phyloP scores from a whole-genome alignment of 176 grass and related monocot genomes.

The Luzula sylvatica region DNA sequence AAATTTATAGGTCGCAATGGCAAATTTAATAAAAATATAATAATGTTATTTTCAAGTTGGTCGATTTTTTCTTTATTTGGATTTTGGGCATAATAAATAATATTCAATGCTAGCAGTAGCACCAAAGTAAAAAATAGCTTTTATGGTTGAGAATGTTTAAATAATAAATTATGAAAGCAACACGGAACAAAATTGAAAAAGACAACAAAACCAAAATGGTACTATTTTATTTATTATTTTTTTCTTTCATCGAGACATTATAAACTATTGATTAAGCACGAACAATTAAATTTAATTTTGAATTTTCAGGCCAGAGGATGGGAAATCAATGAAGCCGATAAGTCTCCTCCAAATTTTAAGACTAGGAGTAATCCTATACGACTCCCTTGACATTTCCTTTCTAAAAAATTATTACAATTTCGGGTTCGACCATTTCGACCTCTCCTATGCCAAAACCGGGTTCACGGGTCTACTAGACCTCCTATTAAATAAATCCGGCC shows the following conservation, averaged over 20 bases:
- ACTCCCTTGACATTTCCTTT: constrained; percentile 56
- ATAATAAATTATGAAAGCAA: background rate
- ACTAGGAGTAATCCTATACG: constrained; percentile 37
- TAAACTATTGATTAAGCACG: background rate
- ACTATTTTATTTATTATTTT: background rate
- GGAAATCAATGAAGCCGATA: constrained; percentile 25
- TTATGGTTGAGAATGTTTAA: background rate
- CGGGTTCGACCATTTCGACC: constrained; percentile 56
- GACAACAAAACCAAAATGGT: background rate
- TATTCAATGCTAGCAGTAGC: background rate
- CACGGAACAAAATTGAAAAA: background rate
- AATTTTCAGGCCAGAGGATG: constrained; percentile 25
- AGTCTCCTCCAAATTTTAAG: constrained; percentile 52
- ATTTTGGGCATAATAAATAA: background rate
- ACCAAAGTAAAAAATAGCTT: background rate
- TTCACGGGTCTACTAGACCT: constrained; percentile 13
- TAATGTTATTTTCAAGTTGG: too few species aligned
- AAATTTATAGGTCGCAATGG: too few species aligned
- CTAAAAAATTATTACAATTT: constrained; percentile 77
- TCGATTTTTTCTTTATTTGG: background rate
- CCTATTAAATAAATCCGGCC: constrained; percentile 27
- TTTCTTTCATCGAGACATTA: background rate
- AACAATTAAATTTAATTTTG: background rate
- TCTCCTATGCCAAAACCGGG: constrained; percentile 39
- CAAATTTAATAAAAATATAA: too few species aligned